Evolutionary conservation across 495 filamentous ascomycete genomes (phyloP), one percentile per base, ranked within the genome.

Genomic region (Emericellopsis terricola): DNA sequence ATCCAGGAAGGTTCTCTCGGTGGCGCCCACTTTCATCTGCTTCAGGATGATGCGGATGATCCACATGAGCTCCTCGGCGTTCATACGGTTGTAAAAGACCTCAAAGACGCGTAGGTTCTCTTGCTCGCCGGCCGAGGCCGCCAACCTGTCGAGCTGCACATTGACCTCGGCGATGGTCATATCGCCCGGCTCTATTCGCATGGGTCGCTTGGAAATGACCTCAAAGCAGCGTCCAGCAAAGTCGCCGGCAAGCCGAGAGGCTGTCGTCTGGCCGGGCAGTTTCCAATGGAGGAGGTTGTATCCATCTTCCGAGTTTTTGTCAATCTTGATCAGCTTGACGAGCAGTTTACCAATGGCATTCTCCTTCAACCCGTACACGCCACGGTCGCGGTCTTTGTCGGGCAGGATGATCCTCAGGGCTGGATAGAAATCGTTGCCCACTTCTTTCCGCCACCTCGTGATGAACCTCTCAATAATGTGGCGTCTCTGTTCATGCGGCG

Each of bases 21-120:
- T 84, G 8, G 91, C 91, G 3, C 91, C 89, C n/a, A 97, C 72
- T 54, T 87, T 94, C 89, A 94, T 94, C 50, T 94, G 82, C 34
- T 82, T 81, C 21, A 97, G 62, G 28, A 96, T 84, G 36, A 97
- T 94, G 4, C 89, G 76, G 37, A 96, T 78, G 34, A 94, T 56
- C 89, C 89, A 97, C 65, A 77, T 77, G 23, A 97, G 51, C 56
- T 97, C 89, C 37, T 89, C 78, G 0, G 91, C 73, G 47, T 89
- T 91, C 87, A 94, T 96, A 5, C 71, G 64, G 28, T 73, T 68
- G 51, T 96, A 97, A 50, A 96, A 89, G 28, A 74, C 63, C 37
- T 71, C 60, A 40, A 93, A 69, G 27, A 97, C 81, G 1, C 71
- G 73, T 30, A 78, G 42, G 51, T 94, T 87, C 36, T 82, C 60